phyloP scores from a whole-genome alignment of 805 yeast species.

The Starmerella cellae region DNA sequence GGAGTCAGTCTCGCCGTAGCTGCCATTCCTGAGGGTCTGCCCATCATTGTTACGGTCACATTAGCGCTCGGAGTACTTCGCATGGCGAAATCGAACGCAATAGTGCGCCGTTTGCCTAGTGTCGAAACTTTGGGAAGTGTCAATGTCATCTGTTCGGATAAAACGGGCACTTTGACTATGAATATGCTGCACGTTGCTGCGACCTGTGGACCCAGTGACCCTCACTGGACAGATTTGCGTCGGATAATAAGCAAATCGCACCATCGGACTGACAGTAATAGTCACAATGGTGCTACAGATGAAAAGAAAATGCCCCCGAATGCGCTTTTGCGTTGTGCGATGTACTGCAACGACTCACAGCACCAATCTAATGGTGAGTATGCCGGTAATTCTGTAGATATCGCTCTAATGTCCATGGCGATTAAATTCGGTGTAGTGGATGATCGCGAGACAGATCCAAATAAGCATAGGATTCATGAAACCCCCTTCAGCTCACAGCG shows the following conservation, averaged over 20 bases:
- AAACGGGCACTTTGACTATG: slow-evolving; percentile 39
- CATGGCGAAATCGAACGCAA: slow-evolving; percentile 91
- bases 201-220: slow-evolving; percentile 11
- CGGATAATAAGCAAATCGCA: not conserved
- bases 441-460: slow-evolving; percentile 38
- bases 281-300: not conserved
- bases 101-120: slow-evolving; percentile 83
- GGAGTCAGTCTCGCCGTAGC: slow-evolving; percentile 97
- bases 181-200: slow-evolving; percentile 32
- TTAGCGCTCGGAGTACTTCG: slow-evolving; percentile 89
- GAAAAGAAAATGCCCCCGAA: slow-evolving; percentile 6
- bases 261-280: not conserved
- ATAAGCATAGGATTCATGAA: slow-evolving; percentile 47
- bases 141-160: slow-evolving; percentile 41
- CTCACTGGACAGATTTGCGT: slow-evolving; percentile 18
- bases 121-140: slow-evolving; percentile 57
- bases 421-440: slow-evolving; percentile 62
- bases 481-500: slow-evolving; percentile 72
- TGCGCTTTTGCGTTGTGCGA: slow-evolving; percentile 23
- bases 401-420: slow-evolving; percentile 70
- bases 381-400: slow-evolving; percentile 90
- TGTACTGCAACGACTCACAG: slow-evolving; percentile 28
- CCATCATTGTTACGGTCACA: slow-evolving; percentile 95
- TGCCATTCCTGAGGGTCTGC: slow-evolving; percentile 97
- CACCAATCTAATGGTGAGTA: slow-evolving; percentile 39